Evolutionary conservation across 2,329 filamentous ascomycete genomes (phyloP), one percentile per base, ranked within the genome.

Genomic region (Orbilia quercus): DNA sequence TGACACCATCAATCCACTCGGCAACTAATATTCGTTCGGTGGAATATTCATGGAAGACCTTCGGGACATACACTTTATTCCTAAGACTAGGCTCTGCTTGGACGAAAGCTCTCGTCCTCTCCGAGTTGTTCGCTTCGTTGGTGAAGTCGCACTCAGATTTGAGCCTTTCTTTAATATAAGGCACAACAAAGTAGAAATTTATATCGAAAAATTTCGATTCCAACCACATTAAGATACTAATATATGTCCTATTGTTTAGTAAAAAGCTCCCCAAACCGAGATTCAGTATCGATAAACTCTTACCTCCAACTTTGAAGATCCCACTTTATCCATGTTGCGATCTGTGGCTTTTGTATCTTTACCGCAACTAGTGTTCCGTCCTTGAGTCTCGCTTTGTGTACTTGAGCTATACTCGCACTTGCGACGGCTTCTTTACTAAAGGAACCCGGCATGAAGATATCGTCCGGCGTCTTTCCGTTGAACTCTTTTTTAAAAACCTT

Each of bases 321-420:
- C 92, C 92, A 96, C 2, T 89, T 88, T 38, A 97, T 91, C 82
- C 98, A 95, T 79, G 90, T 88, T 18, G 87, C 88, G 79, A 99
- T 98, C 84, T 97, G 94, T 55, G 89, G 87, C 83, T 98, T 99
- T 83, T 99, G 95, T 2, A 99, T 89, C 83, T 99, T 99, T 79
- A 99, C 87, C 1, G 95, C 95, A 20, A 98, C 91, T 83, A 97
- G 93, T 51, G 92, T 85, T 0, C 95, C 95, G 82, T 98, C 94
- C 1, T 87, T 82, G 65, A 98, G 81, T 72, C 89, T 84, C 6
- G 95, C 95, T 92, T 94, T 97, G 80, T 98, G 95, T 1, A 99
- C 95, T 82, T 98, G 95, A 0, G 95, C 95, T 7, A 99, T 94
- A 80, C 91, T 96, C 1, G 95, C 95, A 79, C 90, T 94, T 0